Evolutionary conservation across 345 rosid species (phyloP).

Genomic region (Eucalyptus lansdowneana): DNA sequence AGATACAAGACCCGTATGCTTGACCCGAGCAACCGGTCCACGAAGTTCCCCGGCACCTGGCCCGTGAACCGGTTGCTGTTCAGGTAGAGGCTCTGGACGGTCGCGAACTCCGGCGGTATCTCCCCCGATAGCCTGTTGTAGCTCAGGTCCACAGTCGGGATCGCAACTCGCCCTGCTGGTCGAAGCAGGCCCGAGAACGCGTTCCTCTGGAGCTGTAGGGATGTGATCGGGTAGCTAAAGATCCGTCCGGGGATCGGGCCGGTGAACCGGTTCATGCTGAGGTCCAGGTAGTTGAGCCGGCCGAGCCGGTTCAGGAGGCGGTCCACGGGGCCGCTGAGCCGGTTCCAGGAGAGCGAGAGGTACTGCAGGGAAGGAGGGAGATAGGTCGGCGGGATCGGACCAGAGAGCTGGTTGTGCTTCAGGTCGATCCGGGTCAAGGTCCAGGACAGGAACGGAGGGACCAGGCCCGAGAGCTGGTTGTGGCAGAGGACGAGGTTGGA

Average conservation of each 20-base stretch:
- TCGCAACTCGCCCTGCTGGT: slow-evolving; percentile 46
- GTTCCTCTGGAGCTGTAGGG: slow-evolving; percentile 73
- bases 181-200: slow-evolving; percentile 43
- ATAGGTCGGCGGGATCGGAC: slow-evolving; percentile 29
- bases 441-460: slow-evolving; percentile 59
- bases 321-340: slow-evolving; percentile 60
- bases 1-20: slow-evolving; percentile 56
- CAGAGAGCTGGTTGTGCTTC: slow-evolving; percentile 63
- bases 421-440: slow-evolving; percentile 60
- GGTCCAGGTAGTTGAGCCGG: slow-evolving; percentile 60
- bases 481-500: slow-evolving; percentile 71
- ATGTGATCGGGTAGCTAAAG: slow-evolving; percentile 46
- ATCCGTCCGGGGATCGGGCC: slow-evolving; percentile 56
- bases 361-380: slow-evolving; percentile 71
- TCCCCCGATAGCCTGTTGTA: slow-evolving; percentile 61
- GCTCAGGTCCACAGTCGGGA: slow-evolving; percentile 67
- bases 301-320: slow-evolving; percentile 37
- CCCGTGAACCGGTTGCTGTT: slow-evolving; percentile 85
- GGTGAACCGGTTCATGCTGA: slow-evolving; percentile 66
- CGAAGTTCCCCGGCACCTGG: slow-evolving; percentile 60
- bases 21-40: slow-evolving; percentile 49
- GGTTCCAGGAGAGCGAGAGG: slow-evolving; percentile 76
- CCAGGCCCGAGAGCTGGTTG: slow-evolving; percentile 65
- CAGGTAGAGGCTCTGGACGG: slow-evolving; percentile 66
- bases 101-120: slow-evolving; percentile 67